Percentiles rank a stretch among this genome's conserved stretches.
Evolutionary conservation across 192 early-diverging fungal genomes (phyloP).

Genomic region (Coemansia sp.): DNA sequence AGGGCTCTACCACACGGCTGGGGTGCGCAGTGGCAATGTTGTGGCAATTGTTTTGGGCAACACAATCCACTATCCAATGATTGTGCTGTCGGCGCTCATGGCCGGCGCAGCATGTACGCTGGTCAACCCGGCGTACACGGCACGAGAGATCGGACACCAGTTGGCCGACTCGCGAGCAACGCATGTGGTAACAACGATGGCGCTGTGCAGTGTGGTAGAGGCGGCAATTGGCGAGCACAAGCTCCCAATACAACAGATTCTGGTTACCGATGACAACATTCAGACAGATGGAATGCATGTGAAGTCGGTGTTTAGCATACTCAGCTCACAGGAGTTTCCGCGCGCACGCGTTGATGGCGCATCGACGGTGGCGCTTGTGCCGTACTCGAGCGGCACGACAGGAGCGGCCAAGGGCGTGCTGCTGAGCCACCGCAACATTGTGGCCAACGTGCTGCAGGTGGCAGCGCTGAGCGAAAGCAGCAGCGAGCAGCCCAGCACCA

Average conservation of each 20-base stretch:
- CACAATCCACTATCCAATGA: constrained; percentile 63
- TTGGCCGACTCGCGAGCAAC: constrained; percentile 69
- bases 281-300: neutral
- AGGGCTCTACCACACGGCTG: constrained; percentile 44
- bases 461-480: constrained; percentile 60
- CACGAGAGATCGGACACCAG: constrained; percentile 73
- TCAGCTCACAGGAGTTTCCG: neutral
- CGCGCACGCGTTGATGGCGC: neutral
- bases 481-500: constrained; percentile 29
- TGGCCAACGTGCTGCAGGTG: constrained; percentile 46
- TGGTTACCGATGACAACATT: constrained; percentile 3
- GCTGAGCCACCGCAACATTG: constrained; percentile 69
- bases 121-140: constrained; percentile 78
- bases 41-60: constrained; percentile 75
- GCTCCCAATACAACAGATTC: neutral
- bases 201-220: constrained; percentile 1
- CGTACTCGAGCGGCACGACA: constrained; percentile 71
- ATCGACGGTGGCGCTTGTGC: constrained; percentile 53
- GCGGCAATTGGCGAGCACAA: neutral
- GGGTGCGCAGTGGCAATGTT: constrained; percentile 66
- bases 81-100: constrained; percentile 62
- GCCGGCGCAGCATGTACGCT: constrained; percentile 67
- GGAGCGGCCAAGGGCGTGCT: constrained; percentile 66
- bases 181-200: constrained; percentile 59
- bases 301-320: constrained; percentile 5